Percentiles rank a stretch among this genome's conserved stretches.
phyloP scores from a whole-genome alignment of 140 eudicot species.

The Oenanthe javanica region DNA sequence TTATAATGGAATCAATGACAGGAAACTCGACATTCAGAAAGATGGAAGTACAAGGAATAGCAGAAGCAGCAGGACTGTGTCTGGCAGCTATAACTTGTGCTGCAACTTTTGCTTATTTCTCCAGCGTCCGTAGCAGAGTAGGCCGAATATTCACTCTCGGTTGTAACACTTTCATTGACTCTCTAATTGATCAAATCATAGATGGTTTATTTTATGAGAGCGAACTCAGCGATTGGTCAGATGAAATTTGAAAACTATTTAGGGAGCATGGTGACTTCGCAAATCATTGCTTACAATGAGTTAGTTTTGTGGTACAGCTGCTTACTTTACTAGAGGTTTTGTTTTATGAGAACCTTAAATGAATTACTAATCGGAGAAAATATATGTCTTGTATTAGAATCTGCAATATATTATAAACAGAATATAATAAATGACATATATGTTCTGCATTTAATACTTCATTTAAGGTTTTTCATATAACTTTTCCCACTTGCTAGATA shows the following conservation, averaged over 20 bases:
- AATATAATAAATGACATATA: no score
- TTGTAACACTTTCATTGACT: slow-evolving; percentile 44
- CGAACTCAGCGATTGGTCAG: slow-evolving; percentile 33
- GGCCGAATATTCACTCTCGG: slow-evolving; percentile 35
- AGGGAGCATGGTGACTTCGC: background rate
- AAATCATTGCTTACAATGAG: background rate
- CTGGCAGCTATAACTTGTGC: slow-evolving; percentile 45
- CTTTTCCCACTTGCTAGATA: no score
- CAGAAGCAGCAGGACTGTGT: slow-evolving; percentile 35
- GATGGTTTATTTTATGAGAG: slow-evolving; percentile 45
- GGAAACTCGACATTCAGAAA: slow-evolving; percentile 49
- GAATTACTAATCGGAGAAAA: no score
- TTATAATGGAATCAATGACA: slow-evolving; percentile 31
- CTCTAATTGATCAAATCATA: slow-evolving; percentile 38
- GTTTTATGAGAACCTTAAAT: no score
- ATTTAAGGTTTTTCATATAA: no score
- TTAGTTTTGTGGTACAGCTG: background rate
- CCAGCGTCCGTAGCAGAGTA: slow-evolving; percentile 36
- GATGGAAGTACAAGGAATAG: slow-evolving; percentile 38
- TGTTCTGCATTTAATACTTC: no score
- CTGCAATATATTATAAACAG: no score
- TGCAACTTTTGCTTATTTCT: slow-evolving; percentile 39
- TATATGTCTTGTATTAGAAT: no score
- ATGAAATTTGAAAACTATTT: slow-evolving; percentile 15
- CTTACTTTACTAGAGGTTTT: no score